phyloP scores from a whole-genome alignment of 2,329 filamentous ascomycete species.

The Apiospora malaysiana region DNA sequence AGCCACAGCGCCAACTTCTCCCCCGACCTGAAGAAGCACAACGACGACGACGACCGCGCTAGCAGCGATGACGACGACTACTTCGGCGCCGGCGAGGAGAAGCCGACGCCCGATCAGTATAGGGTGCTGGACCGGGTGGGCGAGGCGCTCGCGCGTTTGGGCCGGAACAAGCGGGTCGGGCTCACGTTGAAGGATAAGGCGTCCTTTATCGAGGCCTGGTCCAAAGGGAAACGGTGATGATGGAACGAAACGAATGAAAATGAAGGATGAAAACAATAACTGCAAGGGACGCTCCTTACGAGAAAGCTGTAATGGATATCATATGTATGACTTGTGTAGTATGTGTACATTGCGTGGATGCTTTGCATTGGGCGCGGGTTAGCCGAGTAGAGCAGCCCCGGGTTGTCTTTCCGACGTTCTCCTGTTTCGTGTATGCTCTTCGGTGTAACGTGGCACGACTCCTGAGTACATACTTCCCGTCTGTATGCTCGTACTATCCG shows the following conservation, averaged over 20 bases:
- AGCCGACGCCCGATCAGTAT: conserved; percentile 63
- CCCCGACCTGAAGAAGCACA: conserved; percentile 33
- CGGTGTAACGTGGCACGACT: conserved; percentile 2
- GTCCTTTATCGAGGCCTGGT: conserved; percentile 76
- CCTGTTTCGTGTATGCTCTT: background rate
- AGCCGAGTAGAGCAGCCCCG: background rate
- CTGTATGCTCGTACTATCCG: background rate
- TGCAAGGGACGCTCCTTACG: background rate
- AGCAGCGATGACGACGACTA: conserved; percentile 35
- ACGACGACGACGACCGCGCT: conserved; percentile 38
- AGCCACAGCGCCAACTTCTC: conserved; percentile 26
- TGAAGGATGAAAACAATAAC: background rate
- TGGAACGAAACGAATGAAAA: background rate
- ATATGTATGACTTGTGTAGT: conserved; percentile 4
- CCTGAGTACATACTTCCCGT: background rate
- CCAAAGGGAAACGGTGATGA: conserved; percentile 43
- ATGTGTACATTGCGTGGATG: background rate
- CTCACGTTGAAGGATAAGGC: conserved; percentile 83
- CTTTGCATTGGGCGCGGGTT: conserved; percentile 4
- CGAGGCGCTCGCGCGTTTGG: conserved; percentile 85
- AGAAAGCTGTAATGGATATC: background rate
- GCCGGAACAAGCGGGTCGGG: conserved; percentile 86
- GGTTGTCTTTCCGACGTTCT: background rate
- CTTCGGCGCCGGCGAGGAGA: conserved; percentile 34
- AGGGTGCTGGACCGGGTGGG: conserved; percentile 77